Evolutionary conservation across 345 rosid genomes (phyloP), one percentile per base, ranked within the genome.

Genomic region (Turritis glabra): DNA sequence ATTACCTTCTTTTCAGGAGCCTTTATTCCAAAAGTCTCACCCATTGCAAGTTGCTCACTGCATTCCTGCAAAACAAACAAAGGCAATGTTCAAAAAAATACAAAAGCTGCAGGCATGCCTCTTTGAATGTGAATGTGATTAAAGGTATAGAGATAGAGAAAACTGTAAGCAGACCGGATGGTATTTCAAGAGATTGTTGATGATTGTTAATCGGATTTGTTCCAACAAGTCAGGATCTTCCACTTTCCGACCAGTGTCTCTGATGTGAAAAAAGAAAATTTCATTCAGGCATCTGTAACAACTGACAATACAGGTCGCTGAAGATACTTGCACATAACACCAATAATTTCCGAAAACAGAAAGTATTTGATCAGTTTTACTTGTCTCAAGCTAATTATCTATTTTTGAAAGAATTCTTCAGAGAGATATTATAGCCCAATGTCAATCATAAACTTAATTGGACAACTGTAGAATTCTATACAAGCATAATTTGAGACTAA

Each of bases 171-270:
- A 67, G 66, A 92, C 99, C 32, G 99, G 99, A 83, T 95, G 99
- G 75, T 90, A 95, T 81, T 90, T 84, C 90, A 95, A 79, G 56
- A 95, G 97, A 81, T 95, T 95, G 82, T 84, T 95, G 67, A 95
- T 92, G 80, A 95, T 83, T 37, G 99, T 90, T 64, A 92, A 89
- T 23, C 97, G 97, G 61, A 95, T 90, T 80, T 88, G 83, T 88
- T 95, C 99, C 69, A 95, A 73, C 80, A 84, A 48, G 75, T 95
- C 97, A 65, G 96, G 93, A 82, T 95, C 96, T 75, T 95, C 99
- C 84, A 95, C 97, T 82, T 95, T 95, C 66, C 99, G 91, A 51
- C 99, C 99, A 66, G 85, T 80, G 59, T 85, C 93, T 80, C 97
- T 87, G 72, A 33, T 76, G 81, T 72, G 23, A 66, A 73, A 70